Conservation (phyloP, 2,329 filamentous ascomycete species). For the Aspergillus sclerotialis region DNA sequence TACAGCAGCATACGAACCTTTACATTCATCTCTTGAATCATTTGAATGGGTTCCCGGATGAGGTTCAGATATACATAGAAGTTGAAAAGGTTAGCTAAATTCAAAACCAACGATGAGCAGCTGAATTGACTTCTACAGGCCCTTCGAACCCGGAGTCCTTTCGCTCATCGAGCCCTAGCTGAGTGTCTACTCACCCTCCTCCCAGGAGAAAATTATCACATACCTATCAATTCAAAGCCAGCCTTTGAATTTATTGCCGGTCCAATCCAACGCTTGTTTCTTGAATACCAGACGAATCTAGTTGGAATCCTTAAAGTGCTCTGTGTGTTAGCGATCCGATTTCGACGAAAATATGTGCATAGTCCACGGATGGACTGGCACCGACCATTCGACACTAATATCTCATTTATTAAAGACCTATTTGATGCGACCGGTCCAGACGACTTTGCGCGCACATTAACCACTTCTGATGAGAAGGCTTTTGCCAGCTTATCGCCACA, state of each 20-base stretch:
- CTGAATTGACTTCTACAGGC: conserved; percentile 15
- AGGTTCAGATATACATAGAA: conserved; percentile 24
- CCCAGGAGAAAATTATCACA: conserved; percentile 7
- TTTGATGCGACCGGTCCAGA: conserved; percentile 23
- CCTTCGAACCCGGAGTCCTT: conserved; percentile 28
- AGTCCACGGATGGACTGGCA: conserved; percentile 28
- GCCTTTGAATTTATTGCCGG: conserved; percentile 31
- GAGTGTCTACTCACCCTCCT: conserved; percentile 22
- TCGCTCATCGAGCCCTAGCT: conserved; percentile 29
- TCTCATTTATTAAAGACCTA: conserved; percentile 28
- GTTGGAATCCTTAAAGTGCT: conserved; percentile 29
- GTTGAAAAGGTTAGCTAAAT: conserved; percentile 28
- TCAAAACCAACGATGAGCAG: too few relatives aligned
- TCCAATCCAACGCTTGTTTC: conserved; percentile 32
- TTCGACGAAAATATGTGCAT: conserved; percentile 28
- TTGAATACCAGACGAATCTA: conserved; percentile 22
- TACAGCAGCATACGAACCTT: conserved; percentile 30
- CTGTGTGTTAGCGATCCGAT: conserved; percentile 28
- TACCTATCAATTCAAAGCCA: conserved; percentile 7
- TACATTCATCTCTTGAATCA: conserved; percentile 27
- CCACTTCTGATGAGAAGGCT: conserved; percentile 19
- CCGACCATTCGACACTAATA: conserved; percentile 22
- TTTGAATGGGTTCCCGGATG: conserved; percentile 24
- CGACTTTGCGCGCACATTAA: conserved; percentile 27
- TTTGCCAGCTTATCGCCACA: conserved; percentile 22